These are phyloP conservation scores for Fusarium sp. DNA, from an alignment of 2,329 filamentous ascomycete species.

Conservation along the genomic window DNA sequence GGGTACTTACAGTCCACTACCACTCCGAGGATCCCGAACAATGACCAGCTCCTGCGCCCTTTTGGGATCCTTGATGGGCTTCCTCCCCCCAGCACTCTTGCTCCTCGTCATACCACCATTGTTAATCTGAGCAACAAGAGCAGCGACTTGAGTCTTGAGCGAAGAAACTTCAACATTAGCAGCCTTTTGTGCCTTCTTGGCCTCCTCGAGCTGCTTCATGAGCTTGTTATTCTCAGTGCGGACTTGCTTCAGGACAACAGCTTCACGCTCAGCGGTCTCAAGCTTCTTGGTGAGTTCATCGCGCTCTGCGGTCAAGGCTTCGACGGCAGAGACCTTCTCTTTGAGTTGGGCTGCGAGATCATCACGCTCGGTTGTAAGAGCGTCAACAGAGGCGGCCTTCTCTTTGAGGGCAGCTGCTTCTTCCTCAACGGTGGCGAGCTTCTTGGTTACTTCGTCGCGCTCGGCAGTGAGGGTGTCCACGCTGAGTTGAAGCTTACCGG, in stretches of 20 bases:
- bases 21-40: constrained; percentile 43
- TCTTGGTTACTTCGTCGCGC: constrained; percentile 43
- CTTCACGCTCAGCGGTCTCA: constrained; percentile 38
- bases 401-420: constrained; percentile 31
- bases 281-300: constrained; percentile 41
- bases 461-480: constrained; percentile 22
- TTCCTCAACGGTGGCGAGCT: constrained; percentile 35
- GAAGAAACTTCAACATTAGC: constrained; percentile 35
- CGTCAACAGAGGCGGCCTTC: constrained; percentile 31
- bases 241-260: constrained; percentile 36
- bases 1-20: constrained; percentile 42
- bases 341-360: constrained; percentile 19
- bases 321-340: constrained; percentile 24
- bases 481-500: constrained; percentile 34
- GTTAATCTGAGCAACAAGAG: constrained; percentile 40
- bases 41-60: constrained; percentile 44
- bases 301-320: constrained; percentile 17
- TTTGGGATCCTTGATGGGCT: constrained; percentile 44
- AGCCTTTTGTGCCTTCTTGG: constrained; percentile 41
- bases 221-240: constrained; percentile 45
- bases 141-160: constrained; percentile 38
- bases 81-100: constrained; percentile 33
- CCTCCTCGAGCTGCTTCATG: constrained; percentile 41
- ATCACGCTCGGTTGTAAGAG: constrained; percentile 32
- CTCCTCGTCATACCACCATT: constrained; percentile 3